phyloP scores from a whole-genome alignment of 2,329 filamentous ascomycete genomes.

The Cladosporium sp. region DNA sequence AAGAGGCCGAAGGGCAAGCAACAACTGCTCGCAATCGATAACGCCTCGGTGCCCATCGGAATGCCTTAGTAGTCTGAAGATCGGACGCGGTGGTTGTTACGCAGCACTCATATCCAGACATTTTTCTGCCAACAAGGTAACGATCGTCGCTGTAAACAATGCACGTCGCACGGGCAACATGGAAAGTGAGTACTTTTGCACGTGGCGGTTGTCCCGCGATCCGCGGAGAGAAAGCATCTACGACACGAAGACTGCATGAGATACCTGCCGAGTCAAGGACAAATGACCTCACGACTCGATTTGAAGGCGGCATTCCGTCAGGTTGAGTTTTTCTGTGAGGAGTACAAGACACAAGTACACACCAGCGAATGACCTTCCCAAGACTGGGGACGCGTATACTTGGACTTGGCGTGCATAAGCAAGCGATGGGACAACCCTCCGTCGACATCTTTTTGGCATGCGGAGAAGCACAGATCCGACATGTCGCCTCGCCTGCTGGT shows the following conservation, averaged over 20 bases:
- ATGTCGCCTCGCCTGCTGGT: neutral
- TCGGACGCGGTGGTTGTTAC: too few relatives aligned
- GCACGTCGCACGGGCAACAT: neutral
- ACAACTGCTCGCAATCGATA: too few relatives aligned
- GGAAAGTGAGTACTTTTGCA: neutral
- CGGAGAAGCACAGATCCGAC: neutral
- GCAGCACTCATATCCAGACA: neutral
- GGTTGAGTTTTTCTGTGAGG: neutral
- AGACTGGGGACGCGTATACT: slow-evolving; percentile 1
- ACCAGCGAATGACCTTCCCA: neutral
- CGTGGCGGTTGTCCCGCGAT: neutral
- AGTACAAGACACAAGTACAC: neutral
- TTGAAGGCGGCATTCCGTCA: neutral
- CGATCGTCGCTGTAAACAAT: neutral
- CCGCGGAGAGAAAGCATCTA: neutral
- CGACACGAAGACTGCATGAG: neutral
- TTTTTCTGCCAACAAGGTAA: neutral
- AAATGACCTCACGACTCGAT: neutral
- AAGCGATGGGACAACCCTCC: neutral
- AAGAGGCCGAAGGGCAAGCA: too few relatives aligned
- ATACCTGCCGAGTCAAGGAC: neutral
- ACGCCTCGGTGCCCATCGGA: too few relatives aligned
- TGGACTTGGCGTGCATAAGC: neutral
- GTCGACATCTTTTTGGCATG: neutral
- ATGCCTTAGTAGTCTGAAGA: too few relatives aligned